These are phyloP conservation scores for Pythium aristosporum DNA, from an alignment of 352 stramenopile species.

Conservation along the genomic window DNA sequence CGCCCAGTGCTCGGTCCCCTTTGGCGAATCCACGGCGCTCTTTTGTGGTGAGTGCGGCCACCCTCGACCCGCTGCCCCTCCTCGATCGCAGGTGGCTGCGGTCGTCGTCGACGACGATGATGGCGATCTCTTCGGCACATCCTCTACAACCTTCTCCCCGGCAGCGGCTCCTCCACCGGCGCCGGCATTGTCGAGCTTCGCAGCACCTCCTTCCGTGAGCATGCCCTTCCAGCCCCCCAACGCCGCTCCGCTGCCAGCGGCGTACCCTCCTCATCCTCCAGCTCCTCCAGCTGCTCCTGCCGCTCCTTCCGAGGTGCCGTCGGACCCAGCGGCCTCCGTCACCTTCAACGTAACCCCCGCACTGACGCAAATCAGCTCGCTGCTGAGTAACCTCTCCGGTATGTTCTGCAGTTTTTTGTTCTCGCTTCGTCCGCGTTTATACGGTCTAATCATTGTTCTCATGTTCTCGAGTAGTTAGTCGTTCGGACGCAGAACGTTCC, in stretches of 20 bases:
- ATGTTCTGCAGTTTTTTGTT: slow-evolving; percentile 2
- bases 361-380: slow-evolving; percentile 53
- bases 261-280: slow-evolving; percentile 1
- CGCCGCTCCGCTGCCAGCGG: slow-evolving; percentile 11
- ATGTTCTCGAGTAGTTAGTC: slow-evolving; percentile 11
- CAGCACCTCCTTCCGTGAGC: slow-evolving; percentile 26
- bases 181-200: slow-evolving; percentile 13
- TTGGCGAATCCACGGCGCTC: slow-evolving; percentile 46
- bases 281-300: not conserved
- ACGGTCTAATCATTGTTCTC: not conserved
- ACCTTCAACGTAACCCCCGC: slow-evolving; percentile 38
- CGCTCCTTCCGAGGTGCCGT: not conserved
- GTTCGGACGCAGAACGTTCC: slow-evolving; percentile 33
- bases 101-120: slow-evolving; percentile 32
- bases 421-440: not conserved
- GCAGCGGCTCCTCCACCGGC: slow-evolving; percentile 10
- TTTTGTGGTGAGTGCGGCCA: slow-evolving; percentile 82
- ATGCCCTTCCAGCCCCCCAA: slow-evolving; percentile 33
- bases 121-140: slow-evolving; percentile 57
- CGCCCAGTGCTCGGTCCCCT: slow-evolving; percentile 48
- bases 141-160: slow-evolving; percentile 30
- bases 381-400: slow-evolving; percentile 64
- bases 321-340: slow-evolving; percentile 39
- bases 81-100: not conserved
- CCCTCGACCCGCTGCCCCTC: slow-evolving; percentile 31